phyloP scores from a whole-genome alignment of 805 yeast genomes.

The Pichia nakasei region DNA sequence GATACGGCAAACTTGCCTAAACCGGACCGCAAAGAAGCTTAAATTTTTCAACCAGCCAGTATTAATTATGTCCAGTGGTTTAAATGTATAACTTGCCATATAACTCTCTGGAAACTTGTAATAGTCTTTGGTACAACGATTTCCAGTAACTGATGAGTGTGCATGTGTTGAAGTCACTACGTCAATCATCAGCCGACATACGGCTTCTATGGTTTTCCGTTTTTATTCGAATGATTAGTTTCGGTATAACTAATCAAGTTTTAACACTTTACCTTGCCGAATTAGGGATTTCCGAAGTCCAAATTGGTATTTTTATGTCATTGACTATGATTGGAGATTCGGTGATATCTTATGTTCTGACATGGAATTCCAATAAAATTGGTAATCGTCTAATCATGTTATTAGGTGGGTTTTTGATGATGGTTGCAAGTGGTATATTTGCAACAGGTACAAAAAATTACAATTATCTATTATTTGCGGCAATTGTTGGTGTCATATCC shows the following conservation, averaged over 20 bases:
- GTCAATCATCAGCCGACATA: conserved; percentile 37
- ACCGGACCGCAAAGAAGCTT: too few species aligned
- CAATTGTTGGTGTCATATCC: conserved; percentile 77
- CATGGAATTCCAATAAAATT: conserved; percentile 67
- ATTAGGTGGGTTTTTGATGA: conserved; percentile 60
- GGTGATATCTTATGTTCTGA: conserved; percentile 53
- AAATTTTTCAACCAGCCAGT: too few species aligned
- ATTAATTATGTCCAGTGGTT: too few species aligned
- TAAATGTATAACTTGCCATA: too few species aligned
- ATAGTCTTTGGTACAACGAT: background rate
- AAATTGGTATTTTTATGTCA: conserved; percentile 76
- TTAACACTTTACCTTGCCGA: conserved; percentile 56
- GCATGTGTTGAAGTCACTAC: conserved; percentile 30
- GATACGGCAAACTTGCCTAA: too few species aligned
- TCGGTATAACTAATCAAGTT: conserved; percentile 74
- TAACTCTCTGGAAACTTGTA: too few species aligned
- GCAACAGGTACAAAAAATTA: conserved; percentile 43
- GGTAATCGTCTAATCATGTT: conserved; percentile 62
- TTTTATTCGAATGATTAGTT: conserved; percentile 62
- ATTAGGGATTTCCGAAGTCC: conserved; percentile 43
- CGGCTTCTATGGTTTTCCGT: conserved; percentile 60
- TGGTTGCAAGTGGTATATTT: conserved; percentile 56
- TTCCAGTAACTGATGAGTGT: conserved; percentile 1
- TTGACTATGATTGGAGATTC: conserved; percentile 76
- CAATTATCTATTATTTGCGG: conserved; percentile 52